A percentile compares a stretch with the other conserved stretches of the same genome.
phyloP scores from a whole-genome alignment of 305 asterid species.

The Salvia sclarea region DNA sequence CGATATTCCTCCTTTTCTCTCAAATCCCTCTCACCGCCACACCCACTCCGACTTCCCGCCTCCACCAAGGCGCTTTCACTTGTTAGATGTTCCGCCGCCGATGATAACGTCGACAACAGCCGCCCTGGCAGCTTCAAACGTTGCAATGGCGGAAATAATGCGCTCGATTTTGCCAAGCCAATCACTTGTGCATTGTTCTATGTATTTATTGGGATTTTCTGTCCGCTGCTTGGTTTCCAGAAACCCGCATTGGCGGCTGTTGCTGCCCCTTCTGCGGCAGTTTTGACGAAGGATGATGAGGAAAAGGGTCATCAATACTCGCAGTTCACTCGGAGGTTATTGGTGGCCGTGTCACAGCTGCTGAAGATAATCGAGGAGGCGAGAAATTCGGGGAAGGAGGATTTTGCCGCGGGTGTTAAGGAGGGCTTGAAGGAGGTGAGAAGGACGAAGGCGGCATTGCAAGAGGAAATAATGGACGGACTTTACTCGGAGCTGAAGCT shows the following conservation, averaged over 20 bases:
- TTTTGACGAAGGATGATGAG: slow-evolving; percentile 31
- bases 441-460: slow-evolving; percentile 51
- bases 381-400: slow-evolving; percentile 40
- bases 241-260: slow-evolving; percentile 53
- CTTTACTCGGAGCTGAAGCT: slow-evolving; percentile 55
- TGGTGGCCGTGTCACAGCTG: slow-evolving; percentile 53
- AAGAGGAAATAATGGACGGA: slow-evolving; percentile 62
- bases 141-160: slow-evolving; percentile 36
- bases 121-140: slow-evolving; percentile 2
- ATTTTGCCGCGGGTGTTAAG: slow-evolving; percentile 37
- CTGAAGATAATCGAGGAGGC: slow-evolving; percentile 59
- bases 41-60: slow-evolving; percentile 30
- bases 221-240: slow-evolving; percentile 54
- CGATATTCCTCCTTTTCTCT: slow-evolving; percentile 30
- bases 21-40: slow-evolving; percentile 32
- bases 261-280: slow-evolving; percentile 37
- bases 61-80: slow-evolving; percentile 24
- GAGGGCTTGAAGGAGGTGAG: slow-evolving; percentile 61
- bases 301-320: slow-evolving; percentile 61
- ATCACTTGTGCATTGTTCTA: slow-evolving; percentile 53
- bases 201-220: slow-evolving; percentile 49
- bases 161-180: slow-evolving; percentile 53
- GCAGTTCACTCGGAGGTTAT: slow-evolving; percentile 56
- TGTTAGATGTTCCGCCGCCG: slow-evolving; percentile 31
- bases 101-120: slow-evolving; percentile 5